Conservation (phyloP, 345 rosid genomes). For the Iberis pinnata region DNA sequence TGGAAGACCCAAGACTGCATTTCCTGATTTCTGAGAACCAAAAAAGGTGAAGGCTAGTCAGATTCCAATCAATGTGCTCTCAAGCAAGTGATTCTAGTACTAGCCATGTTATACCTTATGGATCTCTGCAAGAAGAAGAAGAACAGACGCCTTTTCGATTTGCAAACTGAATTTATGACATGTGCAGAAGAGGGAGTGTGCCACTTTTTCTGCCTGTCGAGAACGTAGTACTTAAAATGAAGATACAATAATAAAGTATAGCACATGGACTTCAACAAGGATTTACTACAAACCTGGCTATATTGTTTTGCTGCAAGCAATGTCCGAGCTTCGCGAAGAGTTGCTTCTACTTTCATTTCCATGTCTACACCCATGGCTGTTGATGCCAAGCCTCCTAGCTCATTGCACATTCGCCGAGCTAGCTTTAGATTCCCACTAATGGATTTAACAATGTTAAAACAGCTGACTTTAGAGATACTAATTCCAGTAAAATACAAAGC, state of each 20-base stretch:
- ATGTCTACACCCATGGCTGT: conserved; percentile 73
- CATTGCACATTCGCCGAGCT: conserved; percentile 80
- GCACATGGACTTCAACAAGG: conserved; percentile 1
- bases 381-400: conserved; percentile 80
- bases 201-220: conserved; percentile 82
- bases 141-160: conserved; percentile 80
- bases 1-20: conserved; percentile 89
- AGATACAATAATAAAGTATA: conserved; percentile 13
- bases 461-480: neutral
- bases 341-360: conserved; percentile 82
- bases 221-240: conserved; percentile 19
- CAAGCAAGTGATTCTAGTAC: neutral
- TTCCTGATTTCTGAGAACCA: conserved; percentile 76
- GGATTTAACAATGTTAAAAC: conserved; percentile 20
- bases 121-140: conserved; percentile 91
- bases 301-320: conserved; percentile 93
- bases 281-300: conserved; percentile 52
- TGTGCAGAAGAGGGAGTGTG: conserved; percentile 77
- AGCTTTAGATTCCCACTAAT: conserved; percentile 73
- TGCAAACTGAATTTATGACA: conserved; percentile 89
- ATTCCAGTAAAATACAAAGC: conserved; percentile 1
- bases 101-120: conserved; percentile 61
- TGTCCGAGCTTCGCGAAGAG: conserved; percentile 85
- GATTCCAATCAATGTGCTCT: conserved; percentile 1
- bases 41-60: neutral